Conservation (phyloP, 2,329 filamentous ascomycete genomes). For the Aspergillus vadensis region DNA sequence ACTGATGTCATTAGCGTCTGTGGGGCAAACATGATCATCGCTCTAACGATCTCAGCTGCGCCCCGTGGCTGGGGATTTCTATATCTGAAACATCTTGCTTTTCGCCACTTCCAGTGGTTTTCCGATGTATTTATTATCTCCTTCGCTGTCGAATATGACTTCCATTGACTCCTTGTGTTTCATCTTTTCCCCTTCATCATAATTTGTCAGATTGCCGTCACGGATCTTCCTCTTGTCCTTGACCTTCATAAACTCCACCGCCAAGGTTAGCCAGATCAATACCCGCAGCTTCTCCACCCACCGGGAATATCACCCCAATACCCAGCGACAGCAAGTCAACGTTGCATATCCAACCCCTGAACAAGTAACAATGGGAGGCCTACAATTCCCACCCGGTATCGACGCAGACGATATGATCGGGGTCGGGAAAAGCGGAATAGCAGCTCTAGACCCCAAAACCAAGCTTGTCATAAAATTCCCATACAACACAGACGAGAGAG, state of each 20-base stretch:
- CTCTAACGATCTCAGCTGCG: not conserved
- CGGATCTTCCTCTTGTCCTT: too few species aligned
- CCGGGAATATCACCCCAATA: too few species aligned
- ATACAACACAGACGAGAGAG: not conserved
- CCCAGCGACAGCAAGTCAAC: too few species aligned
- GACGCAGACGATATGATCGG: conserved; percentile 1
- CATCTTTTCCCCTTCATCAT: too few species aligned
- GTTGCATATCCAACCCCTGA: not conserved
- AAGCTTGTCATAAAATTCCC: conserved; percentile 8
- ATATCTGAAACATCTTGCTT: not conserved
- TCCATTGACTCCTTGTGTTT: not conserved
- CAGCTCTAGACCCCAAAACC: not conserved
- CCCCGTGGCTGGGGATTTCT: not conserved
- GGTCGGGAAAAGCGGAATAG: not conserved
- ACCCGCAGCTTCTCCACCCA: too few species aligned
- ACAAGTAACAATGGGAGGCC: not conserved
- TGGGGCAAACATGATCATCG: not conserved
- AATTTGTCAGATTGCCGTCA: too few species aligned
- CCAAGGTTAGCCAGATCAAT: too few species aligned
- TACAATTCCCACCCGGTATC: conserved; percentile 5
- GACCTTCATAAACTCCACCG: too few species aligned
- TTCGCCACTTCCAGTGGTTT: not conserved
- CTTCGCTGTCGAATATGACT: rapidly evolving
- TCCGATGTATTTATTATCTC: not conserved
- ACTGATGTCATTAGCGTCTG: not conserved